A percentile compares a stretch with the other conserved stretches of the same genome.
Conservation (phyloP, 495 filamentous ascomycete species). For the Aspergillus affinis region DNA sequence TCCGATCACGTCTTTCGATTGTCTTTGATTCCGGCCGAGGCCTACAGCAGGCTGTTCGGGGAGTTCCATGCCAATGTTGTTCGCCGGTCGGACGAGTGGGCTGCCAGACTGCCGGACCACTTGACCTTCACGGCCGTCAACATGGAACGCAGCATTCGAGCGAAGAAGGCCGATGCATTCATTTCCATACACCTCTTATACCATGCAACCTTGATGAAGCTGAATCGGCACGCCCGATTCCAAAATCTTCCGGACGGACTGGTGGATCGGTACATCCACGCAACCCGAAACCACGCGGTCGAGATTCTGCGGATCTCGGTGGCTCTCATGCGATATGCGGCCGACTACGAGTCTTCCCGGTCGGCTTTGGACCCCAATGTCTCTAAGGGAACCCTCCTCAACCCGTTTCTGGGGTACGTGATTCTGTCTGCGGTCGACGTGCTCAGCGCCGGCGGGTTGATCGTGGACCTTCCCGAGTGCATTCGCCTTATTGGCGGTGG, state of each 20-base stretch:
- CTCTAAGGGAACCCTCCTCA: conserved; percentile 26
- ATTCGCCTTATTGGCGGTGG: conserved; percentile 47
- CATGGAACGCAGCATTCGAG: conserved; percentile 44
- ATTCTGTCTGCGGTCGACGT: conserved; percentile 50
- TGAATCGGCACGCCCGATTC: conserved; percentile 59
- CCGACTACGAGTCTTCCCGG: conserved; percentile 24
- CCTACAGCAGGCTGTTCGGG: conserved; percentile 45
- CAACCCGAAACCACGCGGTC: conserved; percentile 43
- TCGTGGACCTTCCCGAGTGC: conserved; percentile 37
- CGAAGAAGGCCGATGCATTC: conserved; percentile 52
- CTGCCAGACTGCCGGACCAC: conserved; percentile 44
- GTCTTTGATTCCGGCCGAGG: conserved; percentile 45
- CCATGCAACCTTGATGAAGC: conserved; percentile 58
- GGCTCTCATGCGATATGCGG: conserved; percentile 26
- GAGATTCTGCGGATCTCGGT: conserved; percentile 38
- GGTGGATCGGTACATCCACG: conserved; percentile 36
- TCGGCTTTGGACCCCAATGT: conserved; percentile 16
- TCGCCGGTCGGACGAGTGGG: conserved; percentile 50
- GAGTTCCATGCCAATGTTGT: conserved; percentile 51
- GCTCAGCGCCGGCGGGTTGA: conserved; percentile 38
- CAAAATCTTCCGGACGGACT: conserved; percentile 30
- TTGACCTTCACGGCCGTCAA: conserved; percentile 51
- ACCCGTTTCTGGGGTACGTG: conserved; percentile 45
- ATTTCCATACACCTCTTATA: conserved; percentile 62
- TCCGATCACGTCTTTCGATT: conserved; percentile 56